A percentile compares a stretch with the other conserved stretches of the same genome.
Evolutionary conservation across 2,329 filamentous ascomycete genomes (phyloP).

Genomic region (Fonsecaea erecta): DNA sequence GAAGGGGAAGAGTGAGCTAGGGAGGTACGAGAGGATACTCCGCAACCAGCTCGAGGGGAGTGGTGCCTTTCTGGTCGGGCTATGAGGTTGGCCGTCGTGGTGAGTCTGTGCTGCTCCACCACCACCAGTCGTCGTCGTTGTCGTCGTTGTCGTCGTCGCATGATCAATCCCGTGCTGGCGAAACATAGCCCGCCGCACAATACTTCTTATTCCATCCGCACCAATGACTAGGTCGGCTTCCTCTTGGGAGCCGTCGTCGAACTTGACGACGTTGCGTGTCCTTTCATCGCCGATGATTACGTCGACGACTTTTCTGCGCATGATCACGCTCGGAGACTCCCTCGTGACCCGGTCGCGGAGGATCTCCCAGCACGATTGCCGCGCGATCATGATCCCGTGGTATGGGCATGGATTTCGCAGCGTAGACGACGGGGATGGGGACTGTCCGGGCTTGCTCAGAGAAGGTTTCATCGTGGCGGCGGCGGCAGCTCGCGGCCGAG

Average conservation of each 20-base stretch:
- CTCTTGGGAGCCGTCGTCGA: slow-evolving; percentile 43
- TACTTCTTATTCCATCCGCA: slow-evolving; percentile 49
- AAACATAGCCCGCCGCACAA: slow-evolving; percentile 46
- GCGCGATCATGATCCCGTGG: slow-evolving; percentile 46
- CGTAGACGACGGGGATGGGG: not conserved
- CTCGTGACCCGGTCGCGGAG: slow-evolving; percentile 46
- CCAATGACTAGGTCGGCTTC: slow-evolving; percentile 51
- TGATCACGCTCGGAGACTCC: slow-evolving; percentile 37
- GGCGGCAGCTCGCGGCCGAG: slow-evolving; percentile 8
- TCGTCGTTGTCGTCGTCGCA: slow-evolving; percentile 11
- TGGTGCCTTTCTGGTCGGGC: not conserved
- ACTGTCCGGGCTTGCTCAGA: not conserved
- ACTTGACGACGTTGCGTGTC: slow-evolving; percentile 32
- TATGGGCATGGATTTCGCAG: slow-evolving; percentile 22
- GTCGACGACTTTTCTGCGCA: slow-evolving; percentile 42
- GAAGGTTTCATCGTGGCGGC: not conserved
- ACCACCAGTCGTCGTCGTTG: no score
- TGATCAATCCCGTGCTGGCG: slow-evolving; percentile 28
- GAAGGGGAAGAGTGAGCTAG: slow-evolving; percentile 35
- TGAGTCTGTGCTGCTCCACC: not conserved
- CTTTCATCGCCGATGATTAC: slow-evolving; percentile 37
- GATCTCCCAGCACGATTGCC: slow-evolving; percentile 47
- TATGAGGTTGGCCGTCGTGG: not conserved
- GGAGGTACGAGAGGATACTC: slow-evolving; percentile 35
- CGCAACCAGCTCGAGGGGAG: slow-evolving; percentile 6